These are phyloP conservation scores for Metschnikowia noctiluminum DNA, from an alignment of 805 yeast genomes.

Conservation along the genomic window DNA sequence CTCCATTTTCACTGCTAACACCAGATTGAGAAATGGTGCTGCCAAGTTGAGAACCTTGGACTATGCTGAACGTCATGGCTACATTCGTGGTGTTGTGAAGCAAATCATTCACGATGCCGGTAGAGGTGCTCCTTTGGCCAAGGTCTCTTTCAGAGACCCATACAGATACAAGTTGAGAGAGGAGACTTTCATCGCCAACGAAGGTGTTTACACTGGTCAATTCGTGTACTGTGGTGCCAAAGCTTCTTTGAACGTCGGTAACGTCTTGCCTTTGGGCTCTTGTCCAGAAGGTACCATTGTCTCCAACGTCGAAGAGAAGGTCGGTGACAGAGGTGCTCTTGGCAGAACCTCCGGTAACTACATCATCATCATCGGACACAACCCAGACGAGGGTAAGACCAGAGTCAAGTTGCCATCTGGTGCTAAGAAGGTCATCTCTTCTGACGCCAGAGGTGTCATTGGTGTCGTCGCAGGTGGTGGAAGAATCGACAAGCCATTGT, in stretches of 20 bases:
- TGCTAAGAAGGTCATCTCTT: constrained; percentile 93
- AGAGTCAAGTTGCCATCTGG: constrained; percentile 99
- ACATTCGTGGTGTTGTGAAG: constrained; percentile 99
- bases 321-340: constrained; percentile 99
- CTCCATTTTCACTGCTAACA: constrained; percentile 99
- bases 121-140: constrained; percentile 99
- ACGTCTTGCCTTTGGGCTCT: constrained; percentile 93
- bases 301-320: constrained; percentile 97
- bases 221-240: constrained; percentile 98
- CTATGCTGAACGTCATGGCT: constrained; percentile 99
- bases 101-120: constrained; percentile 99
- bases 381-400: constrained; percentile 98
- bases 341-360: constrained; percentile 99
- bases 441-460: constrained; percentile 98
- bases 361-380: constrained; percentile 98
- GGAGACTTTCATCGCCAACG: constrained; percentile 98
- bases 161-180: constrained; percentile 97
- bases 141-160: constrained; percentile 84
- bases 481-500: constrained; percentile 98
- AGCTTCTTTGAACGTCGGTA: constrained; percentile 96
- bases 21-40: constrained; percentile 99
- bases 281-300: constrained; percentile 99
- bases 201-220: constrained; percentile 99
- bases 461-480: constrained; percentile 99
- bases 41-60: constrained; percentile 99